phyloP scores from a whole-genome alignment of 805 yeast genomes.

The Wickerhamiella australiensis region DNA sequence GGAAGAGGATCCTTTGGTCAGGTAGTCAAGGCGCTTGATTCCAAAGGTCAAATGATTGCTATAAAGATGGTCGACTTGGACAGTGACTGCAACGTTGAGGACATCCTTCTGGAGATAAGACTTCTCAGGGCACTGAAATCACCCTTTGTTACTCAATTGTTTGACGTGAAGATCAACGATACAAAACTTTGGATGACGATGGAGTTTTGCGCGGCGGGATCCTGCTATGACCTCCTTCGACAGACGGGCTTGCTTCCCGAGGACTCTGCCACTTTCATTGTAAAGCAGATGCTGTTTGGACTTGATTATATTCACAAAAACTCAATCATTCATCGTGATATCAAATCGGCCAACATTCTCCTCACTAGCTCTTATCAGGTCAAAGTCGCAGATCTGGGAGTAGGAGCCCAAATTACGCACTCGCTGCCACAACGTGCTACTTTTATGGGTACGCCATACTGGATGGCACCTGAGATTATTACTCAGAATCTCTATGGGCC shows the following conservation, averaged over 20 bases:
- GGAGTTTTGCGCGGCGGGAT: constrained; percentile 95
- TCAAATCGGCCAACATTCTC: constrained; percentile 79
- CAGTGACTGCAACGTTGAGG: constrained; percentile 56
- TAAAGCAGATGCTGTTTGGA: constrained; percentile 55
- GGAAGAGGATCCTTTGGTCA: constrained; percentile 24
- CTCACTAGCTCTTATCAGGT: constrained; percentile 57
- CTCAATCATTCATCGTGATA: constrained; percentile 74
- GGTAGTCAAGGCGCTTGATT: constrained; percentile 25
- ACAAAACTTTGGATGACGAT: constrained; percentile 75
- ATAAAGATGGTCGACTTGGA: constrained; percentile 80
- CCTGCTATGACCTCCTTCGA: constrained; percentile 59
- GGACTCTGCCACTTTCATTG: constrained; percentile 46
- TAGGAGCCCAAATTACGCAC: constrained; percentile 63
- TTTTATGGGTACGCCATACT: constrained; percentile 89
- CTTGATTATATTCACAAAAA: constrained; percentile 64
- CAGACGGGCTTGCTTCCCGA: constrained; percentile 45
- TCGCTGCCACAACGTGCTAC: constrained; percentile 47
- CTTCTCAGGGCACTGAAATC: constrained; percentile 56
- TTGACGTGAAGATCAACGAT: constrained; percentile 51
- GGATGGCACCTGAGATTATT: constrained; percentile 99
- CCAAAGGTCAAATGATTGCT: constrained; percentile 47
- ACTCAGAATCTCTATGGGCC: constrained; percentile 57
- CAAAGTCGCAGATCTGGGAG: constrained; percentile 89
- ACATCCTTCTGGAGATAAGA: constrained; percentile 63
- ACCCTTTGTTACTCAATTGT: constrained; percentile 55